Evolutionary conservation across 192 early-diverging fungal genomes (phyloP).

Genomic region (Podila clonocystis): DNA sequence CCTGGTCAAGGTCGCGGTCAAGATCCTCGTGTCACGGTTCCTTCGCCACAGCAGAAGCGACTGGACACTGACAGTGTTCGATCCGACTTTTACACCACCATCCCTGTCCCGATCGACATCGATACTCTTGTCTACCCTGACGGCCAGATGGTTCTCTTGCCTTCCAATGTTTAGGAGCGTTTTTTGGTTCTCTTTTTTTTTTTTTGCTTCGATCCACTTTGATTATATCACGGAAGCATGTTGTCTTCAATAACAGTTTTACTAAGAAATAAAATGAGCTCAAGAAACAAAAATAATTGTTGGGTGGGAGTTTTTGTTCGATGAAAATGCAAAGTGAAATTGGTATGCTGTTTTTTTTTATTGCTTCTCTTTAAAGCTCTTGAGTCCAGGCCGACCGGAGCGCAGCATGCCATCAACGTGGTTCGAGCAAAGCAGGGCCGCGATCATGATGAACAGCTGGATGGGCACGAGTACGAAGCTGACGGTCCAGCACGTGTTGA

Average conservation of each 20-base stretch:
- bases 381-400: conserved; percentile 33
- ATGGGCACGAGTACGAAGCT: conserved; percentile 42
- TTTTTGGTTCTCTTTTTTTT: background rate
- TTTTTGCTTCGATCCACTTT: too few species aligned
- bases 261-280: too few species aligned
- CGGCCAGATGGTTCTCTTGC: conserved; percentile 8
- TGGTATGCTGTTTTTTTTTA: background rate
- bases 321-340: background rate
- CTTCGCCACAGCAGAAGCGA: too few species aligned
- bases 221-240: too few species aligned
- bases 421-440: conserved; percentile 45
- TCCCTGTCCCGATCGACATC: conserved; percentile 15
- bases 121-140: conserved; percentile 14
- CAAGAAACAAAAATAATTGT: background rate
- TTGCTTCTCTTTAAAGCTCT: conserved; percentile 48
- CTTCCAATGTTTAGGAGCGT: background rate
- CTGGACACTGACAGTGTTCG: too few species aligned
- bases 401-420: conserved; percentile 48
- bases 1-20: too few species aligned
- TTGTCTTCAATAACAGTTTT: too few species aligned
- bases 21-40: too few species aligned
- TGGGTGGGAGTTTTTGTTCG: background rate
- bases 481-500: conserved; percentile 24
- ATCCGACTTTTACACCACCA: too few species aligned
- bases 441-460: conserved; percentile 49